Evolutionary conservation across 1,284 basidiomycete species (phyloP), one percentile per base, ranked within the genome.

Genomic region (Microstroma glucosiphilum): DNA sequence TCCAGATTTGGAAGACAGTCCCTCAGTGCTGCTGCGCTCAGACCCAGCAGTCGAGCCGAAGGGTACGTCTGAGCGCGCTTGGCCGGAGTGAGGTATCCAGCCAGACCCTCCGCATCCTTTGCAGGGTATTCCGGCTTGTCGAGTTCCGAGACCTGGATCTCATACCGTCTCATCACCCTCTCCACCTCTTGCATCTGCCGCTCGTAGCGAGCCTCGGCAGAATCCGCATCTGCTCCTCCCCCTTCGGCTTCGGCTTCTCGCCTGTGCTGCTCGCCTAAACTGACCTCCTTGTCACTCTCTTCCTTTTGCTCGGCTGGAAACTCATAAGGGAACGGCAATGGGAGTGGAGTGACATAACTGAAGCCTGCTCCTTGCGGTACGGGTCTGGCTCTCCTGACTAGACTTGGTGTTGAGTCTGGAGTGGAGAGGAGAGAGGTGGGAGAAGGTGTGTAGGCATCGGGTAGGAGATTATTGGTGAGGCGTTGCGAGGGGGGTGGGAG

Each of bases 1-100:
- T 93, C 89, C 41, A 98, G 83, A 63, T 88, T 86, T 0, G 94
- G 93, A 13, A 97, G 77, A 71, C 87, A 89, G 65, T 92, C 91
- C 17, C 83, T 79, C 53, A 90, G 76, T 7, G 87, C 86, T 2
- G 84, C 83, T 58, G 86, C 83, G 0, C 90, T 87, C 13, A 85
- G 62, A 7, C 80, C 82, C 17, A 97, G 83, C 12, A 96, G 66
- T 6, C 75, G 65, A 15, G 73, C 73, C 1, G 73, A 72, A 0
- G 76, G 70, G 40, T 69, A 78, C 19, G 67, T 59, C 40, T 68
- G 63, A n/a, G 64, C 61, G 15, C 54, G 62, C 19, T 69, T 62
- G 13, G 63, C 71, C 23, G 63, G 63, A 17, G 71, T 66, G 2
- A 72, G 40, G 46, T 64, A 60, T 2, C 68, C 68, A 2, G 51